Evolutionary conservation across 2,329 filamentous ascomycete genomes (phyloP).

Genomic region (Claviceps africana): DNA sequence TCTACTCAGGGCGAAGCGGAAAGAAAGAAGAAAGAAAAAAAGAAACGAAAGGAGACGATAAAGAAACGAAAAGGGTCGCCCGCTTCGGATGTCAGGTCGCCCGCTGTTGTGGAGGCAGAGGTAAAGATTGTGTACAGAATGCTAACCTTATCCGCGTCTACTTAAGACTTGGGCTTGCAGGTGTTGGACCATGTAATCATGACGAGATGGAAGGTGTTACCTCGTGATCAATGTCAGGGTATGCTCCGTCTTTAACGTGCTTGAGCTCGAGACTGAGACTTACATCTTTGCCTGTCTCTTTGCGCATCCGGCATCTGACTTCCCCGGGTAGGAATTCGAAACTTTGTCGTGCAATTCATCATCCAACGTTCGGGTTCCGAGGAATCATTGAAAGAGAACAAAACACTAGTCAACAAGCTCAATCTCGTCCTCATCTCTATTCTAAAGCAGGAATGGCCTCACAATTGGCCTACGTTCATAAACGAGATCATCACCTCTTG

Average conservation of each 20-base stretch:
- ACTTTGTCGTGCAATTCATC: conserved; percentile 98
- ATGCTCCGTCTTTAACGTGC: conserved; percentile 14
- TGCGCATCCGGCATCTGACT: conserved; percentile 4
- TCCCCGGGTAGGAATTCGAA: conserved; percentile 66
- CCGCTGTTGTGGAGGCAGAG: neutral
- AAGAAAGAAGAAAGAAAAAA: too few species aligned
- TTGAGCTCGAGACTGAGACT: neutral
- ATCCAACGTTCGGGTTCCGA: conserved; percentile 85
- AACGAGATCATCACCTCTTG: conserved; percentile 98
- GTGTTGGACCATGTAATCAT: conserved; percentile 97
- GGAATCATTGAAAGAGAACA: conserved; percentile 70
- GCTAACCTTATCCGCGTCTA: conserved; percentile 9
- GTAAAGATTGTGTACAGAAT: neutral
- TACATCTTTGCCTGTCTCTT: neutral
- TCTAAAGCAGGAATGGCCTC: conserved; percentile 98
- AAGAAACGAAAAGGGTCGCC: neutral
- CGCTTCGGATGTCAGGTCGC: neutral
- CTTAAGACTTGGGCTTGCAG: conserved; percentile 74
- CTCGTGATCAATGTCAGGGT: conserved; percentile 89
- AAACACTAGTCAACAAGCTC: conserved; percentile 91
- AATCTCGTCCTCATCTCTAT: conserved; percentile 96
- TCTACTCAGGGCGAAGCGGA: too few species aligned
- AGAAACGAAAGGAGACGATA: neutral
- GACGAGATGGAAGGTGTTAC: conserved; percentile 97
- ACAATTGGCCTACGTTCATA: conserved; percentile 99